These are phyloP conservation scores for Tulasnella sp. DNA, from an alignment of 768 basidiomycete species.

Conservation along the genomic window DNA sequence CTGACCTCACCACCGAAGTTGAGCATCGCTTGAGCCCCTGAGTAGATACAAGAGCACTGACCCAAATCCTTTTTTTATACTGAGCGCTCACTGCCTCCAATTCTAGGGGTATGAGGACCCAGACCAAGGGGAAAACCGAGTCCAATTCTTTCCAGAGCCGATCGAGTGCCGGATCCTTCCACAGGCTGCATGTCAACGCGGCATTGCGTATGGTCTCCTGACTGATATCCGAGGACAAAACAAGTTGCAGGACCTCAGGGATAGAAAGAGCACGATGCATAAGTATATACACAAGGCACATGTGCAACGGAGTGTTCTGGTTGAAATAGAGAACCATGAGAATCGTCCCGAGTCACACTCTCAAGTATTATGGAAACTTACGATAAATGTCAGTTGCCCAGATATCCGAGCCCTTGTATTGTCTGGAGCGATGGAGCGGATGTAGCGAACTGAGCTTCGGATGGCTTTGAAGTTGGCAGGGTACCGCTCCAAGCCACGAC, in stretches of 20 bases:
- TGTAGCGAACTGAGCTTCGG: no score
- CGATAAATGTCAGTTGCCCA: no score
- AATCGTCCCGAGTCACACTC: no score
- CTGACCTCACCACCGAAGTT: no score
- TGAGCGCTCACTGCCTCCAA: neutral
- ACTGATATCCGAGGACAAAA: neutral
- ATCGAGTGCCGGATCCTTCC: neutral
- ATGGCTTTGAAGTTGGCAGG: no score
- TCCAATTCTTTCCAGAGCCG: neutral
- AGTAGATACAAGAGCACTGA: neutral
- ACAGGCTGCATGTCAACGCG: neutral
- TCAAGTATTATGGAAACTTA: no score
- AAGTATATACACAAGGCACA: neutral
- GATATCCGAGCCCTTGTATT: no score
- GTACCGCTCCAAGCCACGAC: no score
- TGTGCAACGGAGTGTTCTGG: no score
- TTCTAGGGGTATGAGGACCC: neutral
- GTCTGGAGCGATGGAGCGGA: no score
- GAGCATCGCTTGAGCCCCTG: no score
- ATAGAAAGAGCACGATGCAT: conserved; percentile 8
- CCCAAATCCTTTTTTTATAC: neutral
- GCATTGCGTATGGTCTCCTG: neutral
- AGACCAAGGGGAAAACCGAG: neutral
- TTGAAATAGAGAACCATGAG: no score
- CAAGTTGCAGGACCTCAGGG: neutral